phyloP scores from a whole-genome alignment of 2,329 filamentous ascomycete genomes.

The Dendryphion nanum region DNA sequence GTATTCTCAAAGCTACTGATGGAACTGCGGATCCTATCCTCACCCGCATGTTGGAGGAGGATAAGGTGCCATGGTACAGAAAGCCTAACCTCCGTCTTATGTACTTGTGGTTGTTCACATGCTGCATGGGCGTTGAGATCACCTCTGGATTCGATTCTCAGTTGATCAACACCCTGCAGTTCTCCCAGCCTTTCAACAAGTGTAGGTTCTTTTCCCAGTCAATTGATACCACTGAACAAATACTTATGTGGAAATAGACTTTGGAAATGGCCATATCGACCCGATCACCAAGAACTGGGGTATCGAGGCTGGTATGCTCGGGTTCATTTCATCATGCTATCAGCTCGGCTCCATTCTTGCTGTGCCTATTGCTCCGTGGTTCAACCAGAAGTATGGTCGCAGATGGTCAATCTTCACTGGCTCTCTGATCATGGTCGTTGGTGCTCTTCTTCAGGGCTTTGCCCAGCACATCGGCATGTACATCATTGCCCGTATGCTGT shows the following conservation, averaged over 20 bases:
- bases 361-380: slow-evolving; percentile 32
- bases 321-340: slow-evolving; percentile 36
- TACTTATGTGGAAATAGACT: slow-evolving; percentile 15
- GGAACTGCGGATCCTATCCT: slow-evolving; percentile 29
- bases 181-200: slow-evolving; percentile 32
- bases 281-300: slow-evolving; percentile 4
- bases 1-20: slow-evolving; percentile 2
- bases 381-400: slow-evolving; percentile 49
- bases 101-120: slow-evolving; percentile 38
- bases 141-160: slow-evolving; percentile 40
- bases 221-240: not conserved
- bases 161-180: slow-evolving; percentile 38
- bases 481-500: slow-evolving; percentile 58
- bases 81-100: slow-evolving; percentile 39
- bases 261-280: slow-evolving; percentile 25
- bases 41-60: slow-evolving; percentile 23
- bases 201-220: slow-evolving; percentile 17
- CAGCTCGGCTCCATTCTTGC: slow-evolving; percentile 35
- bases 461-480: slow-evolving; percentile 52
- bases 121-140: slow-evolving; percentile 40
- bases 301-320: slow-evolving; percentile 27
- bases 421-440: slow-evolving; percentile 57
- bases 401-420: slow-evolving; percentile 59
- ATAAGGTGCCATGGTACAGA: slow-evolving; percentile 43
- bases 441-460: slow-evolving; percentile 60